phyloP scores from a whole-genome alignment of 345 rosid species.

The Gossypioides kirkii region DNA sequence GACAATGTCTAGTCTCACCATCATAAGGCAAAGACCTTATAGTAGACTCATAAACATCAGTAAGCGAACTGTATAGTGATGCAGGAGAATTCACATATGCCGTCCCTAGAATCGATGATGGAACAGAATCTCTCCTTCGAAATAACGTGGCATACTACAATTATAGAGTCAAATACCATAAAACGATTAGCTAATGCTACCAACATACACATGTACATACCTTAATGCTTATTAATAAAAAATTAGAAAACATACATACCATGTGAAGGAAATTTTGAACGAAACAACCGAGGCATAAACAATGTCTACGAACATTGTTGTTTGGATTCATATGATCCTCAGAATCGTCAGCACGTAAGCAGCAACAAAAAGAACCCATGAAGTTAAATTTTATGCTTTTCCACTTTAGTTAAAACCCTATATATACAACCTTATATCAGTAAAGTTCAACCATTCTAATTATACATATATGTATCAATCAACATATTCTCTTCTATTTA shows the following conservation, averaged over 20 bases:
- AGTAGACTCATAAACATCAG: conserved; percentile 82
- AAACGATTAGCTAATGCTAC: not conserved
- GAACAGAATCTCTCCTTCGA: conserved; percentile 73
- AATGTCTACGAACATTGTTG: conserved; percentile 63
- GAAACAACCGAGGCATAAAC: conserved; percentile 74
- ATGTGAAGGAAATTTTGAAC: conserved; percentile 60
- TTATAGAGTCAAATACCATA: not conserved
- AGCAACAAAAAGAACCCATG: conserved; percentile 93
- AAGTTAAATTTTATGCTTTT: conserved; percentile 25
- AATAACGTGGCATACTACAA: conserved; percentile 64
- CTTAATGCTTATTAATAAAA: conserved; percentile 5
- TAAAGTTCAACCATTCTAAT: conserved; percentile 11
- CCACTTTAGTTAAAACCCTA: conserved; percentile 19
- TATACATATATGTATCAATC: conserved; percentile 17
- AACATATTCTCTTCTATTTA: not conserved
- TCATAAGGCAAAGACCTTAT: conserved; percentile 96
- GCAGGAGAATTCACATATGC: conserved; percentile 56
- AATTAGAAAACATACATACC: conserved; percentile 36
- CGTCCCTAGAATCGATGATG: conserved; percentile 72
- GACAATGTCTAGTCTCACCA: conserved; percentile 53
- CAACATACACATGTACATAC: not conserved
- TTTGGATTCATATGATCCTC: conserved; percentile 77
- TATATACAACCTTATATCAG: conserved; percentile 12
- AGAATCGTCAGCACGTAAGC: conserved; percentile 57
- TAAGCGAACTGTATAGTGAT: conserved; percentile 71